Conservation (phyloP, 305 asterid species). For the Solanum hybrid region DNA sequence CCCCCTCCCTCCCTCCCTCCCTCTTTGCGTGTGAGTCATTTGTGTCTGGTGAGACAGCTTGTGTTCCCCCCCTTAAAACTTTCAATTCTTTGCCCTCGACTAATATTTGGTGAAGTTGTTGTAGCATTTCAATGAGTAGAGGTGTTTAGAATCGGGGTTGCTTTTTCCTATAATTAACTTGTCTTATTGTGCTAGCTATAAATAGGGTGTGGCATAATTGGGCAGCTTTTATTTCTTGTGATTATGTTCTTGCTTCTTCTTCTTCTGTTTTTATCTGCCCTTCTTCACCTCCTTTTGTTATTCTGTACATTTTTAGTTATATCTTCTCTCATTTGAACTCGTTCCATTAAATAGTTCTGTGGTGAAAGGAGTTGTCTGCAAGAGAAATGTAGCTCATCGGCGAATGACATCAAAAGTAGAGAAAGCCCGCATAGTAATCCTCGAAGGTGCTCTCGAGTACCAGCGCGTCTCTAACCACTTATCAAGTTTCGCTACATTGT, state of each 20-base stretch:
- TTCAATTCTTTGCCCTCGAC: background rate
- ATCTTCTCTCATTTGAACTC: slow-evolving; percentile 14
- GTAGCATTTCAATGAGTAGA: slow-evolving; percentile 2
- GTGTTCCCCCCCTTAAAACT: background rate
- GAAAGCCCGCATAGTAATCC: slow-evolving; percentile 80
- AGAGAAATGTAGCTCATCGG: slow-evolving; percentile 91
- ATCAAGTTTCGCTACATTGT: slow-evolving; percentile 88
- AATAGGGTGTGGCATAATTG: background rate
- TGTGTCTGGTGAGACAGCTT: background rate
- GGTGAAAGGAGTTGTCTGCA: slow-evolving; percentile 89
- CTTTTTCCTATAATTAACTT: background rate
- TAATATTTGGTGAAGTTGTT: background rate
- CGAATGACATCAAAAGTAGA: slow-evolving; percentile 88
- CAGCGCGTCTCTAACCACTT: slow-evolving; percentile 88
- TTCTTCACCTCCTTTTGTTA: background rate
- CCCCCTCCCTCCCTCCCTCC: background rate
- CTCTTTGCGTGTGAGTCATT: background rate
- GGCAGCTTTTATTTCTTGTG: background rate
- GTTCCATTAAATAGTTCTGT: slow-evolving; percentile 47
- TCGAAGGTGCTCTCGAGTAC: slow-evolving; percentile 96
- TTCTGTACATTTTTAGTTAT: background rate
- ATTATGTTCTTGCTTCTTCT: background rate
- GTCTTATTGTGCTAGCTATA: background rate
- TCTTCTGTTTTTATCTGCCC: background rate
- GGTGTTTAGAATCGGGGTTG: background rate